Percentiles rank a stretch among this genome's conserved stretches.
Conservation (phyloP, 1,139 yeast species). For the Kazachstania sp. region DNA sequence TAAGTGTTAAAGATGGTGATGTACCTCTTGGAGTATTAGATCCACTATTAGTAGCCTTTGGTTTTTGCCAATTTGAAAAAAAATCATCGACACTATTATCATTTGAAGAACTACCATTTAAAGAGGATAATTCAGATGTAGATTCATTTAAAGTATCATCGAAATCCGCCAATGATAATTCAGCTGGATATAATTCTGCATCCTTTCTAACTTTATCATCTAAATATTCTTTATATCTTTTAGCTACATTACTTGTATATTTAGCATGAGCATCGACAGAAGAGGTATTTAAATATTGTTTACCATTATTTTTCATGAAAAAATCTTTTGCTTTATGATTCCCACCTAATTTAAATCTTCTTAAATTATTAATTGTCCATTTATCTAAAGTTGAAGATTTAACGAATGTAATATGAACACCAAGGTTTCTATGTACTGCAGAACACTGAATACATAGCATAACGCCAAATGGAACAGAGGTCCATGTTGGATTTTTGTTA, state of each 20-base stretch:
- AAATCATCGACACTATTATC: slow-evolving; percentile 66
- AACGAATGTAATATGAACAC: slow-evolving; percentile 93
- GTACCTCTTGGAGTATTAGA: slow-evolving; percentile 16
- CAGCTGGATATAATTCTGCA: slow-evolving; percentile 58
- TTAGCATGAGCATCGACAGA: slow-evolving; percentile 63
- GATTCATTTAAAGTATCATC: slow-evolving; percentile 36
- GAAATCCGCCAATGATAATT: slow-evolving; percentile 51
- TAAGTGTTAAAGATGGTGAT: slow-evolving; percentile 12
- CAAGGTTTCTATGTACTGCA: slow-evolving; percentile 91
- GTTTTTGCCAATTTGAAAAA: slow-evolving; percentile 86
- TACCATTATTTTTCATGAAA: slow-evolving; percentile 76
- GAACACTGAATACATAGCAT: slow-evolving; percentile 92
- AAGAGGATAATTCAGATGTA: slow-evolving; percentile 31
- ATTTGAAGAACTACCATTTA: slow-evolving; percentile 29
- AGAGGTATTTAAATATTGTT: slow-evolving; percentile 43
- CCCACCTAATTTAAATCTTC: slow-evolving; percentile 90
- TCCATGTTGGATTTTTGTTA: slow-evolving; percentile 96
- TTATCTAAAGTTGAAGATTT: slow-evolving; percentile 86
- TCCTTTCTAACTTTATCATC: slow-evolving; percentile 62
- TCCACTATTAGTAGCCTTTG: slow-evolving; percentile 32
- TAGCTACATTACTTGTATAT: slow-evolving; percentile 73
- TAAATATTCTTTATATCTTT: slow-evolving; percentile 69
- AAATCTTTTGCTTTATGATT: slow-evolving; percentile 79
- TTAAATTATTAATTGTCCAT: slow-evolving; percentile 83
- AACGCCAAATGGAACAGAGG: slow-evolving; percentile 92